Conservation (phyloP, 805 yeast genomes). For the Phaffomyces opuntiae region DNA sequence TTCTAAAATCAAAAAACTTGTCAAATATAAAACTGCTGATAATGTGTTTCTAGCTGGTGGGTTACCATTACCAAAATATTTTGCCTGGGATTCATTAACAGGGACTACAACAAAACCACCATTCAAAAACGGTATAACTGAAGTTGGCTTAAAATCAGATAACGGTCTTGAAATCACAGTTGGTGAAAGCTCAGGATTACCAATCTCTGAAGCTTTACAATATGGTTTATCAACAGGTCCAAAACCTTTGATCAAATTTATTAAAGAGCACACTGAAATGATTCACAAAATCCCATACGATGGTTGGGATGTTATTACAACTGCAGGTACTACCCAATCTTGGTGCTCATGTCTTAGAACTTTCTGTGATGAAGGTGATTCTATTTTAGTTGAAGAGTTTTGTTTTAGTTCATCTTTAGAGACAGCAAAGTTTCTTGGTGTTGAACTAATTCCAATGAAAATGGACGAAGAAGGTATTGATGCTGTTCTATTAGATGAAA, state of each 20-base stretch:
- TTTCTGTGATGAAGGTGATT: slow-evolving; percentile 69
- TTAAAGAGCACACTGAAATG: slow-evolving; percentile 66
- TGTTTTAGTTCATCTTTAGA: slow-evolving; percentile 85
- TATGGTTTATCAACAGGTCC: slow-evolving; percentile 84
- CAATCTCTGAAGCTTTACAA: slow-evolving; percentile 76
- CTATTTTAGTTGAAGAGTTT: slow-evolving; percentile 72
- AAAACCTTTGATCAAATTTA: slow-evolving; percentile 55
- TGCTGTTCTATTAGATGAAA: slow-evolving; percentile 57
- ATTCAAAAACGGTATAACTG: slow-evolving; percentile 47
- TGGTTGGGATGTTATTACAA: slow-evolving; percentile 67
- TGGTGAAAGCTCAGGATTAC: slow-evolving; percentile 45
- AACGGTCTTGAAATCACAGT: background rate
- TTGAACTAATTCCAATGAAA: slow-evolving; percentile 61
- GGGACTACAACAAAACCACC: slow-evolving; percentile 69
- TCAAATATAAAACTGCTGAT: slow-evolving; percentile 57
- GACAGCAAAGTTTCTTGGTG: slow-evolving; percentile 66
- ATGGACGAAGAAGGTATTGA: slow-evolving; percentile 74
- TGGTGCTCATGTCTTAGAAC: slow-evolving; percentile 80
- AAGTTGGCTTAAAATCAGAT: slow-evolving; percentile 53
- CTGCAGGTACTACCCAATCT: slow-evolving; percentile 81
- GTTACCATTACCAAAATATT: slow-evolving; percentile 75
- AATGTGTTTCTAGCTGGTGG: slow-evolving; percentile 90
- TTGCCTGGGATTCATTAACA: slow-evolving; percentile 72
- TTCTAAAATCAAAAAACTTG: slow-evolving; percentile 79
- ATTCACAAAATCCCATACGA: slow-evolving; percentile 40